phyloP scores from a whole-genome alignment of 495 filamentous ascomycete genomes.

The Melanomma pulvis-pyrius region DNA sequence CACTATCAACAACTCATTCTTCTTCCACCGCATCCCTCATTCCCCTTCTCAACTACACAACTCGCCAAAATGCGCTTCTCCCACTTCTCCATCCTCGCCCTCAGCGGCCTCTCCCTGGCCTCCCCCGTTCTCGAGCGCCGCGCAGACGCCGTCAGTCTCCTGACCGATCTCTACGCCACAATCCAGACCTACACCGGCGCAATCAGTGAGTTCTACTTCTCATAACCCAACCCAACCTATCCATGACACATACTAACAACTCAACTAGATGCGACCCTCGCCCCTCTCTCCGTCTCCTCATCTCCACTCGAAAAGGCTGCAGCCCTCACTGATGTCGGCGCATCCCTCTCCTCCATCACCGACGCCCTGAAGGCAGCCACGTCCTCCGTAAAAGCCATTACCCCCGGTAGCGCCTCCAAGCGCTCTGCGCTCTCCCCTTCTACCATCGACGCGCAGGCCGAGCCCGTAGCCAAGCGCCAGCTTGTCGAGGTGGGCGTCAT shows the following conservation, averaged over 20 bases:
- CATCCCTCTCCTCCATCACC: background rate
- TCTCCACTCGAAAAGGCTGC: background rate
- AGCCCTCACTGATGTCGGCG: background rate
- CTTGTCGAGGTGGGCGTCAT: background rate
- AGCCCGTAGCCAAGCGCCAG: background rate
- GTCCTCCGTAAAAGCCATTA: background rate
- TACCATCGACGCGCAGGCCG: background rate
- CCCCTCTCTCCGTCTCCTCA: background rate
- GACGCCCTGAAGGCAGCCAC: background rate
- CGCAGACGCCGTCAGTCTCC: conserved; percentile 1
- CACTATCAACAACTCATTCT: too few species aligned
- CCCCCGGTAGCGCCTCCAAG: background rate
- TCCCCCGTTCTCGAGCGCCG: background rate
- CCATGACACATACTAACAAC: background rate
- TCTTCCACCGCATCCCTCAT: too few species aligned
- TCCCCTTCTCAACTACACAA: too few species aligned
- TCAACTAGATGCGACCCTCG: background rate
- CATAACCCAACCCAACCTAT: background rate
- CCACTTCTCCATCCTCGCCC: background rate
- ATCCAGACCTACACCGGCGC: background rate
- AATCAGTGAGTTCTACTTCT: background rate
- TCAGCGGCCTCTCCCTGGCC: background rate
- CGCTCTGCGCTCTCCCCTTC: too few species aligned
- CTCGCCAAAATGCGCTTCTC: conserved; percentile 1
- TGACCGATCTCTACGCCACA: background rate